Conservation (phyloP, 108 stramenopile species). For the Seminavis robusta region DNA sequence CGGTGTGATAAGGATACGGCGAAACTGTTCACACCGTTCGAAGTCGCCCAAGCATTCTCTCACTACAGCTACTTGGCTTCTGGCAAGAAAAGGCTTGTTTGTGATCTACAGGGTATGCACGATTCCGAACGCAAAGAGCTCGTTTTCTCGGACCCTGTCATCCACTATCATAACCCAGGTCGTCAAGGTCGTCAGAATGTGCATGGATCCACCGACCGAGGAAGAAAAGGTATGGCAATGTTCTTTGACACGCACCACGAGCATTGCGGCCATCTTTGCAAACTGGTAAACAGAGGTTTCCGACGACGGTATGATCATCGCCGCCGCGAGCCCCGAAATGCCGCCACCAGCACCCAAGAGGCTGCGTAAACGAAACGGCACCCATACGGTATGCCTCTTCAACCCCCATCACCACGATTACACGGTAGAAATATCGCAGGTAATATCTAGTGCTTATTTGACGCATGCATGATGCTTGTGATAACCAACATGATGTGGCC, state of each 20-base stretch:
- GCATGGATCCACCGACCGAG: slow-evolving; percentile 30
- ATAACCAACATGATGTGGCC: too few species aligned
- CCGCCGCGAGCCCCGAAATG: too few species aligned
- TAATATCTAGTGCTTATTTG: too few species aligned
- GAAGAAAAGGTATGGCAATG: slow-evolving; percentile 21
- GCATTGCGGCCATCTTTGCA: too few species aligned
- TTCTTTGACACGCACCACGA: slow-evolving; percentile 38
- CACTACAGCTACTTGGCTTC: slow-evolving; percentile 24
- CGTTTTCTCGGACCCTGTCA: slow-evolving; percentile 26
- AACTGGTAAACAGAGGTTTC: too few species aligned
- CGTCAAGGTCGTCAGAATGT: slow-evolving; percentile 1
- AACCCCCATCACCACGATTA: too few species aligned
- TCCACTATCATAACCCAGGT: slow-evolving; percentile 21
- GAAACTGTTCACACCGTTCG: neutral
- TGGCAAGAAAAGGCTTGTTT: slow-evolving; percentile 15
- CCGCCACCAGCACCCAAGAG: too few species aligned
- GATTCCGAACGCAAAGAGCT: slow-evolving; percentile 1
- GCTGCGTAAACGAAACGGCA: too few species aligned
- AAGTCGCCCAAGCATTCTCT: slow-evolving; percentile 36
- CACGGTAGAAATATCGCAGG: too few species aligned
- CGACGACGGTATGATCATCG: too few species aligned
- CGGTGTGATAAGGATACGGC: neutral
- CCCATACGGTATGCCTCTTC: too few species aligned
- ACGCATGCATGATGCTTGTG: too few species aligned
- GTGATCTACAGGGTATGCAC: slow-evolving; percentile 34